phyloP scores from a whole-genome alignment of 2,329 filamentous ascomycete species.

The Exserohilum turcica region DNA sequence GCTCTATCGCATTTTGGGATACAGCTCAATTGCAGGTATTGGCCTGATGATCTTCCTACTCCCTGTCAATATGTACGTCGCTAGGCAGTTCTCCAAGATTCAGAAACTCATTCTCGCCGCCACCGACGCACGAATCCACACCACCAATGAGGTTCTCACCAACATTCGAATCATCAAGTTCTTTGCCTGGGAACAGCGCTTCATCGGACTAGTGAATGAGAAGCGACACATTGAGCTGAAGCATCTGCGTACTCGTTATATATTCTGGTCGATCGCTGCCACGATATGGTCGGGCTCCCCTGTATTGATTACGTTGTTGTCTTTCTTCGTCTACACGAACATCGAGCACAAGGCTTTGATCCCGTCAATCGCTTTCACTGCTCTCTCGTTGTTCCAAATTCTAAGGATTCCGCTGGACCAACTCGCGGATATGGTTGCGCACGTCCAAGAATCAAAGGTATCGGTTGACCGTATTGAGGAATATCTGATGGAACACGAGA shows the following conservation, averaged over 20 bases:
- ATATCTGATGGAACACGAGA: conserved; percentile 91
- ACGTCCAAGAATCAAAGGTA: conserved; percentile 96
- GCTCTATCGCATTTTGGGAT: conserved; percentile 87
- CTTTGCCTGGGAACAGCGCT: conserved; percentile 96
- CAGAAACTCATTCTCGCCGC: conserved; percentile 91
- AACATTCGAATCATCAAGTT: conserved; percentile 99
- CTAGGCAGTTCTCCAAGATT: conserved; percentile 79
- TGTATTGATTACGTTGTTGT: conserved; percentile 93
- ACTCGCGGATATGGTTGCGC: conserved; percentile 96
- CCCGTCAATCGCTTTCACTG: conserved; percentile 93
- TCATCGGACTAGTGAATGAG: conserved; percentile 83
- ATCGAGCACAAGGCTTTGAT: conserved; percentile 87
- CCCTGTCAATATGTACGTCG: conserved; percentile 88
- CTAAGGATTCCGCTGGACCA: conserved; percentile 93
- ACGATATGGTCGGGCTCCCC: conserved; percentile 97
- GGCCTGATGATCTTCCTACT: conserved; percentile 86
- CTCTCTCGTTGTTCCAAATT: conserved; percentile 92
- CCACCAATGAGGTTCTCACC: conserved; percentile 94
- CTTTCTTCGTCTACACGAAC: conserved; percentile 90
- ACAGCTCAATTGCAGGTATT: conserved; percentile 92
- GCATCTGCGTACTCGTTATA: conserved; percentile 79
- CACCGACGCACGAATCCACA: conserved; percentile 93
- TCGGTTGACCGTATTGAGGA: conserved; percentile 96
- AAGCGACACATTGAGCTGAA: conserved; percentile 80
- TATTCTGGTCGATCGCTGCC: conserved; percentile 89